A percentile compares a stretch with the other conserved stretches of the same genome.
phyloP scores from a whole-genome alignment of 2,329 filamentous ascomycete genomes.

The Camillea tinctor region DNA sequence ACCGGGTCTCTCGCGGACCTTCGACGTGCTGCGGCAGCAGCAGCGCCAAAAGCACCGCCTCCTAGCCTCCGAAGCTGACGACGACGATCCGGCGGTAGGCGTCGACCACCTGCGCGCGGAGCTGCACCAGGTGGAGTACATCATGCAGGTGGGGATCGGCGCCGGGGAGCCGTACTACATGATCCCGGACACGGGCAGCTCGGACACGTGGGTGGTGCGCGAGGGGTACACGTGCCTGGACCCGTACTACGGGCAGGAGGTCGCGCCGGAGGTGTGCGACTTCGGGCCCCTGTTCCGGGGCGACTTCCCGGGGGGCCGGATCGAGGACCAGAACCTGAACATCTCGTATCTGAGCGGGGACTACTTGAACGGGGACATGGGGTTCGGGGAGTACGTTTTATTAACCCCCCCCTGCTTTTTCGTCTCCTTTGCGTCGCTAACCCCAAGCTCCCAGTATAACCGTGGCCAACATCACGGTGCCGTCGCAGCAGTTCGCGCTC shows the following conservation, averaged over 20 bases:
- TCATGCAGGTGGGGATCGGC: slow-evolving; percentile 28
- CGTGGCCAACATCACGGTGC: slow-evolving; percentile 27
- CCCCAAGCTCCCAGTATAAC: slow-evolving; percentile 31
- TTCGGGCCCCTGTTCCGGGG: slow-evolving; percentile 31
- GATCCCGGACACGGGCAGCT: slow-evolving; percentile 33
- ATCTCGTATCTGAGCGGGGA: slow-evolving; percentile 30
- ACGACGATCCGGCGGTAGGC: slow-evolving; percentile 21
- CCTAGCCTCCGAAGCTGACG: slow-evolving; percentile 5
- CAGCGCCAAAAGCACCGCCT: slow-evolving; percentile 9
- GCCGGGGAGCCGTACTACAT: slow-evolving; percentile 26
- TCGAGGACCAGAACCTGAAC: slow-evolving; percentile 29
- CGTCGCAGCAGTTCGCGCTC: slow-evolving; percentile 33
- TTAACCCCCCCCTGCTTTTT: neutral
- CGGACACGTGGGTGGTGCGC: slow-evolving; percentile 32
- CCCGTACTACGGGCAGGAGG: slow-evolving; percentile 16
- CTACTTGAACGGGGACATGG: slow-evolving; percentile 31
- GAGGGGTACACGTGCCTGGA: slow-evolving; percentile 29
- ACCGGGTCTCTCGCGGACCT: slow-evolving; percentile 6
- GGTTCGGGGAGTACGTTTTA: slow-evolving; percentile 28
- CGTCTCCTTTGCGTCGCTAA: too few species aligned
- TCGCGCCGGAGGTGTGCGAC: slow-evolving; percentile 21
- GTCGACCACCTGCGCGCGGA: slow-evolving; percentile 17
- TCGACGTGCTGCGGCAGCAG: slow-evolving; percentile 12
- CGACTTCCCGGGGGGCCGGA: slow-evolving; percentile 29
- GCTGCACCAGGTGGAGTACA: slow-evolving; percentile 30